Evolutionary conservation across 2,329 filamentous ascomycete genomes (phyloP).

Genomic region (Paramyrothecium roridum): DNA sequence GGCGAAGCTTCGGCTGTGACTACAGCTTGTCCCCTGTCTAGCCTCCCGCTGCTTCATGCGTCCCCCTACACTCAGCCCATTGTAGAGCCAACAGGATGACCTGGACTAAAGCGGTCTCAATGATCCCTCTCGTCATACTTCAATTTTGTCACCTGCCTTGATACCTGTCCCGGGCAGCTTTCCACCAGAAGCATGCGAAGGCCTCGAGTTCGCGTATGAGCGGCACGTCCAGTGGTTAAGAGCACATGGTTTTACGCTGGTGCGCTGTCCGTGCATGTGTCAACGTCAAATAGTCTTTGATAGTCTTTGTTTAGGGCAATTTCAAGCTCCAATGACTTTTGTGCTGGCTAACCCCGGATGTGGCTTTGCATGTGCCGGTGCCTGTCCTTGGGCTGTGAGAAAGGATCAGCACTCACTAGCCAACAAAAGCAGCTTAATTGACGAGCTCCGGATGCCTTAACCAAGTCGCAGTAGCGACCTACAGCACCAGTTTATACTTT

Average conservation of each 20-base stretch:
- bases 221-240: no score
- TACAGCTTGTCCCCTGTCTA: background rate
- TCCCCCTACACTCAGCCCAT: background rate
- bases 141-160: no score
- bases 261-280: background rate
- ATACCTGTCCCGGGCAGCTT: no score
- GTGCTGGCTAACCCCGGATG: background rate
- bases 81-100: background rate
- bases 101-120: background rate
- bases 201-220: no score
- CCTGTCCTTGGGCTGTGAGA: no score
- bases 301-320: background rate
- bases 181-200: no score
- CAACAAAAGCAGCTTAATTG: no score
- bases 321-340: background rate
- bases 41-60: background rate
- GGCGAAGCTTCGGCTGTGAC: background rate
- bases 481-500: no score
- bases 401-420: no score
- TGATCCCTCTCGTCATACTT: background rate
- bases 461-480: no score
- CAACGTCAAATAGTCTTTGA: background rate
- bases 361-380: no score
- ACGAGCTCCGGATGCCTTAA: no score
- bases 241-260: background rate